Base-by-base conservation (phyloP, 257 asterid species). In the Scutellaria galericulata region DNA sequence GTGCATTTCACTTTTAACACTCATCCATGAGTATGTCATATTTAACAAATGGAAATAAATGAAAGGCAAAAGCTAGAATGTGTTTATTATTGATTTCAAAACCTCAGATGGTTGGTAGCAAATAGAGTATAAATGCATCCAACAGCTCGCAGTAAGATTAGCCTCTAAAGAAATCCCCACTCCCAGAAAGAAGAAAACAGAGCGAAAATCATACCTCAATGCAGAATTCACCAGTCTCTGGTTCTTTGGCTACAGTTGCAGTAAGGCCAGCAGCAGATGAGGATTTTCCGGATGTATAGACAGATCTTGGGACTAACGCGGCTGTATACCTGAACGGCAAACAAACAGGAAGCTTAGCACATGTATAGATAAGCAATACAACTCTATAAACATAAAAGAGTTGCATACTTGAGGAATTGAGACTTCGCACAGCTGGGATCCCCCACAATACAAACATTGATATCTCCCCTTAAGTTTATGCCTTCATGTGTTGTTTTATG, bases 341-440 rank as follows among this genome's bases (percentile, higher is more conserved):
- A 61, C 51, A 50, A 64, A 54, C 50, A 44, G 62, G 15, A 13
- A 63, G 39, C 15, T 64, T 22, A 37, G 68, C 35, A 72, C 9
- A 45, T 15, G 20, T 71, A 66, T 51, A 52, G 59, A 66, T 53
- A 63, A 68, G 67, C 60, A 65, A 57, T 4, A 39, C 11, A 55
- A 45, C 60, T 55, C 7, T 6, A 67, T 15, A 35, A 14, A 61
- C 18, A 35, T 55, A 54, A 60, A 64, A 71, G 68, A 55, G 51
- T 37, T 53, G 60, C 72, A 70, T 82, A 95, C 98, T 95, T 95
- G 68, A 95, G 97, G 70, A 95, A 95, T 81, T 95, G 99, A 66
- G 98, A 89, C 83, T 94, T 91, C 40, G 96, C 98, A 76, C 98
- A 95, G 85, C 99, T 95, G 80, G 99, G 99, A 85, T 95, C 99